Base-by-base conservation (phyloP, 352 stramenopile species). In the Globisporangium perplexum region DNA sequence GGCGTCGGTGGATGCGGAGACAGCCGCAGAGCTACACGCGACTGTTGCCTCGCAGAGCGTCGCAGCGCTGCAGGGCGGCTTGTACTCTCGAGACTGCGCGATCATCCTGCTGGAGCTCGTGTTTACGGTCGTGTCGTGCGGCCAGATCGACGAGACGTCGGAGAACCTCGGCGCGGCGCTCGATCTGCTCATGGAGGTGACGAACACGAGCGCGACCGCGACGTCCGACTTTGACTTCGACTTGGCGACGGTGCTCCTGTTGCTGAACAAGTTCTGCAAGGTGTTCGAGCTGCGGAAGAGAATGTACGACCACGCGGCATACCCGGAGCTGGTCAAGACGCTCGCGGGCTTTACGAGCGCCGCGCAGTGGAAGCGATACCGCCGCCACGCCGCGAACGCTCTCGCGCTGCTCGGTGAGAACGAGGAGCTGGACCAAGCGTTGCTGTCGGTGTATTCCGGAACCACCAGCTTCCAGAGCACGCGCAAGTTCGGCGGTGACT, bases 71-170 rank as follows among this genome's bases (percentile, higher is more conserved):
- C 71, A 80, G 45, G 55, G 55, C 15, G 69, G 53, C 2, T 46
- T 68, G 17, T 79, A 79, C 53, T 82, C 77, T 18, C 67, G 86
- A 26, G 77, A 88, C 3, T 84, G 72, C 38, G 68, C 84, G 33
- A 59, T 76, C n/a, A 63, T 60, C 17, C 30, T 88, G 14, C 56
- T 88, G 30, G 75, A 90, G 39, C 52, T 79, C 12, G 62, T 51
- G 24, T 52, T 50, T 36, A 33, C 5, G 1, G 23, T 36, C 50
- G 14, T 55, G 26, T 36, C 46, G 7, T 22, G 47, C 23, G 63
- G 72, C 11, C 39, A 57, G n/a, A 53, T 57, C 45, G 48, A 57
- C 43, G 18, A n/a, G 38, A 4, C 24, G n/a, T 4, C 36, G 20
- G 17, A 66, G 48, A 38, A 65, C 57, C 53, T 78, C 50, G 30